phyloP scores from a whole-genome alignment of 306 rosid species.

The Dryas octopetala region DNA sequence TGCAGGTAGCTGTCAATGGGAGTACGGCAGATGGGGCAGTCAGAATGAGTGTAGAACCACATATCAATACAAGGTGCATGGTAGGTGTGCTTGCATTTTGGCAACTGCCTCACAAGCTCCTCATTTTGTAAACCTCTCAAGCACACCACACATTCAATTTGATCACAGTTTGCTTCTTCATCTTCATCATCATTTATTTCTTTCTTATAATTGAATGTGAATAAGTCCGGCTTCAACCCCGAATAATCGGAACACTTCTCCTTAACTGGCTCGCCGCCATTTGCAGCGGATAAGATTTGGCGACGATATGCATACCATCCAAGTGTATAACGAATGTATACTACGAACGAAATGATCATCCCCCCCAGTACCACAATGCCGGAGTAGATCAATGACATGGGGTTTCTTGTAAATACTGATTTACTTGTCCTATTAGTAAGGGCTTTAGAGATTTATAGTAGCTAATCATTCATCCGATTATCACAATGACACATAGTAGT shows the following conservation, averaged over 20 bases:
- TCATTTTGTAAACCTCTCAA: constrained; percentile 22
- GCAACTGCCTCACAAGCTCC: constrained; percentile 22
- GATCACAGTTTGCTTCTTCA: neutral
- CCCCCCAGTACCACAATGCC: constrained; percentile 13
- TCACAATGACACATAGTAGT: neutral
- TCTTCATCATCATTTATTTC: constrained; percentile 9
- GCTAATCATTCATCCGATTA: neutral
- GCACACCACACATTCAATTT: constrained; percentile 22
- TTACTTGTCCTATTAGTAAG: neutral
- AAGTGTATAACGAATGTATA: neutral
- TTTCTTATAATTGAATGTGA: constrained; percentile 17
- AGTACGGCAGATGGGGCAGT: constrained; percentile 25
- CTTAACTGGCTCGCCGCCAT: neutral
- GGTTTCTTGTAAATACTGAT: neutral
- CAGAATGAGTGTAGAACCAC: constrained; percentile 25
- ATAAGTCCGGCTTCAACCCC: constrained; percentile 11
- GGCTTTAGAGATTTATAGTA: neutral
- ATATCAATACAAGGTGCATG: constrained; percentile 26
- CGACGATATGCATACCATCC: constrained; percentile 15
- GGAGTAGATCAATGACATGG: constrained; percentile 14
- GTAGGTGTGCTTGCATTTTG: constrained; percentile 31
- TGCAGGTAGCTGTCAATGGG: neutral
- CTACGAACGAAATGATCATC: neutral
- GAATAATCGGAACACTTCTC: neutral
- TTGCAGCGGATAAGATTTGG: neutral